Conservation (phyloP, 116 monocot species). For the Cymodocea nodosa region DNA sequence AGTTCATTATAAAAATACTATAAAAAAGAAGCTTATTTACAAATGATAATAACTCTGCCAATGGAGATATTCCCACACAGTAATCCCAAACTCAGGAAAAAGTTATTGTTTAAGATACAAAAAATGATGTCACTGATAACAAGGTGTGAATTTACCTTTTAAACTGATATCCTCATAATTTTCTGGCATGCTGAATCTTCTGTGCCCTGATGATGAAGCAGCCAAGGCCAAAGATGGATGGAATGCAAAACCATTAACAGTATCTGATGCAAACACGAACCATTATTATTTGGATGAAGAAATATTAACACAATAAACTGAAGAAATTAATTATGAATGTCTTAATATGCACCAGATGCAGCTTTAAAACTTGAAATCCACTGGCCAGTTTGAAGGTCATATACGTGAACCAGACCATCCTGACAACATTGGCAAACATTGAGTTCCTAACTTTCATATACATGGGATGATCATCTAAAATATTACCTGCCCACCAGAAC, state of each 20-base stretch:
- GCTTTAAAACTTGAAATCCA: conserved; percentile 68
- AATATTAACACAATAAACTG: background rate
- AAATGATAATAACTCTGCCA: too few relatives aligned
- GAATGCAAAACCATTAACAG: conserved; percentile 82
- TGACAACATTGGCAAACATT: conserved; percentile 1
- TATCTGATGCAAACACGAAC: conserved; percentile 37
- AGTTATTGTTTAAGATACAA: background rate
- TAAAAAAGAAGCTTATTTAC: too few relatives aligned
- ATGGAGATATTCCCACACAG: too few relatives aligned
- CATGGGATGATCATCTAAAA: background rate
- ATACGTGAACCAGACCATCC: conserved; percentile 89
- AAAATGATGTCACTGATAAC: background rate
- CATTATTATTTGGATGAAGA: background rate
- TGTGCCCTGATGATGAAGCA: conserved; percentile 70
- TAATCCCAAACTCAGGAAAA: background rate
- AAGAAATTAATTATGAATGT: background rate
- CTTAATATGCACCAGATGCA: conserved; percentile 47
- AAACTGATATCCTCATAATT: conserved; percentile 29
- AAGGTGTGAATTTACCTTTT: conserved; percentile 20
- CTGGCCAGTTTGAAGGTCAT: conserved; percentile 85
- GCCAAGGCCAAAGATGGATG: conserved; percentile 77
- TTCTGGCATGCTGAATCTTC: conserved; percentile 60
- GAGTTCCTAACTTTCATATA: conserved; percentile 1
- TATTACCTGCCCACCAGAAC: conserved; percentile 81
- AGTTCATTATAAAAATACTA: too few relatives aligned